phyloP scores from a whole-genome alignment of 805 yeast genomes.

The Zygosaccharomyces pseudorouxii region DNA sequence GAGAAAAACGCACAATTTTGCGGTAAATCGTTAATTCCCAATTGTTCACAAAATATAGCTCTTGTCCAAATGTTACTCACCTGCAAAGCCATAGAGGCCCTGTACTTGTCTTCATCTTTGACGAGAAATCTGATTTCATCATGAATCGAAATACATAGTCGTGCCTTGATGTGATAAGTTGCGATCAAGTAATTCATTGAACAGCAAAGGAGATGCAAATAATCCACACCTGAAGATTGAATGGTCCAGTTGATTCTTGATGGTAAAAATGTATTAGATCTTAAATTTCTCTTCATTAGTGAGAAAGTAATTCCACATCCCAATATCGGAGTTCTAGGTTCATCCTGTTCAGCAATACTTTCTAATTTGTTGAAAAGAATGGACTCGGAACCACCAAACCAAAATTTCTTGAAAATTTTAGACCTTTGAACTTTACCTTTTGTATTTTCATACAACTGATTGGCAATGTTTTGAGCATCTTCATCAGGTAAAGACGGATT shows the following conservation, averaged over 20 bases:
- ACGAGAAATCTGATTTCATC: conserved; percentile 87
- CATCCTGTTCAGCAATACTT: conserved; percentile 72
- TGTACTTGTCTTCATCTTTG: conserved; percentile 65
- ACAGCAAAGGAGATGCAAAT: conserved; percentile 75
- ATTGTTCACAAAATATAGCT: conserved; percentile 87
- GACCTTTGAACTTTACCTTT: conserved; percentile 57
- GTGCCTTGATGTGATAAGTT: conserved; percentile 61
- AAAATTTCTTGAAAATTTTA: conserved; percentile 38
- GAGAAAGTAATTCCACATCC: conserved; percentile 94
- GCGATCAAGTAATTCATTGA: conserved; percentile 80
- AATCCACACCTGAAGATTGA: conserved; percentile 97
- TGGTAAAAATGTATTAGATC: conserved; percentile 65
- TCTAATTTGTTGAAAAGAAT: conserved; percentile 87
- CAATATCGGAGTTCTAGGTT: conserved; percentile 83
- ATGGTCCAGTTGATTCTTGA: conserved; percentile 97
- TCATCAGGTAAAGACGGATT: conserved; percentile 63
- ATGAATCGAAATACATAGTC: conserved; percentile 85
- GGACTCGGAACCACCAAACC: conserved; percentile 93
- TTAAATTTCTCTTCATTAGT: conserved; percentile 58
- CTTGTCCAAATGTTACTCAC: conserved; percentile 93
- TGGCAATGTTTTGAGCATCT: conserved; percentile 64
- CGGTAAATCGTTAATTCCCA: conserved; percentile 86
- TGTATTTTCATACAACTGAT: conserved; percentile 67
- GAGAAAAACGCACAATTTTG: conserved; percentile 95
- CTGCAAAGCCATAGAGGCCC: conserved; percentile 79